Percentiles rank a stretch among this genome's conserved stretches.
Conservation (phyloP, 1,284 basidiomycete genomes). For the Gomphus sp. region DNA sequence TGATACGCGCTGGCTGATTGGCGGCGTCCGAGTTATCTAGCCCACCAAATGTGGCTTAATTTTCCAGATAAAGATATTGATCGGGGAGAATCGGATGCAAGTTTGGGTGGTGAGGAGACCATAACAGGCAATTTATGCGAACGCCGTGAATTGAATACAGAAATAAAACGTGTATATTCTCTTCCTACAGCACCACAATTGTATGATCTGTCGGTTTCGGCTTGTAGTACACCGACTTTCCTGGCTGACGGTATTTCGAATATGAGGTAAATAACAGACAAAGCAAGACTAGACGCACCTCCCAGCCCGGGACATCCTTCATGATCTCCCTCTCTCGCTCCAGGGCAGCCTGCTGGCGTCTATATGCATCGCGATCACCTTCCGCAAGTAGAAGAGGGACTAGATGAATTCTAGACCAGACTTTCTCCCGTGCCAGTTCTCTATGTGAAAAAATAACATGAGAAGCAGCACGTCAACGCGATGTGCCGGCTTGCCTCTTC, state of each 20-base stretch:
- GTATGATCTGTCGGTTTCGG: background rate
- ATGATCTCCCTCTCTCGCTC: conserved; percentile 88
- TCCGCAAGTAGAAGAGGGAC: conserved; percentile 90
- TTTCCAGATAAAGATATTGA: background rate
- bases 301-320: conserved; percentile 92
- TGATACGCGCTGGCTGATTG: too few relatives aligned
- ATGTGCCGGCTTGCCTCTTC: conserved; percentile 62
- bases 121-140: background rate
- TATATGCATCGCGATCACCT: conserved; percentile 84
- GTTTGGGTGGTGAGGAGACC: background rate
- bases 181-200: conserved; percentile 1
- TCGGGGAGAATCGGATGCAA: background rate
- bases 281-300: conserved; percentile 47
- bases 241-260: background rate
- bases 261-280: background rate
- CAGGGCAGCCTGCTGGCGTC: conserved; percentile 72
- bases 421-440: conserved; percentile 89
- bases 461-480: background rate
- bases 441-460: conserved; percentile 32
- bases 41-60: too few relatives aligned
- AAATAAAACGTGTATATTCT: background rate
- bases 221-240: background rate
- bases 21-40: too few relatives aligned
- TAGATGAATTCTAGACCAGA: conserved; percentile 94
- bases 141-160: too few relatives aligned